Evolutionary conservation across 352 stramenopile species (phyloP), one percentile per base, ranked within the genome.

Genomic region (Peronospora destructor): DNA sequence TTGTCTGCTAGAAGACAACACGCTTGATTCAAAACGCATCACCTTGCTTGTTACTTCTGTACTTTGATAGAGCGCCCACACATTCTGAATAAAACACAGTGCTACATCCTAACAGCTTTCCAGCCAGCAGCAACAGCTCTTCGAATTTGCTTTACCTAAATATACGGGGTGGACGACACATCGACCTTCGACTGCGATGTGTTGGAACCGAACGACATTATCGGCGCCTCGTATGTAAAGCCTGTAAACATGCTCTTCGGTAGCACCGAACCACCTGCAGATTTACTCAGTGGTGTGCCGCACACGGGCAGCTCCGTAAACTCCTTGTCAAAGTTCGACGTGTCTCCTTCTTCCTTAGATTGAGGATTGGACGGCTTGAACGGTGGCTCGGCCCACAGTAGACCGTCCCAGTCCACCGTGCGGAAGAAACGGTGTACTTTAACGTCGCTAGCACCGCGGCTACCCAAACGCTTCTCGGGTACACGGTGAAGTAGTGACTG

Each of bases 271-370:
- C 75, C 68, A 8, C 64, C 61, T 13, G 62, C 71, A 36, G 76
- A 84, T 61, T 80, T 83, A 53, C 82, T 93, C 53, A 91, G 53
- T 23, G 79, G 79, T 40, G 79, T 93, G 54, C 76, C 77, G 17
- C 64, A 86, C 48, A 93, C 79, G 1, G 85, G 85, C 54, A 94
- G 59, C 49, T 91, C 76, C 12, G 85, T 95, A 59, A 95, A 95
- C 58, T 94, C 80, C 49, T 72, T 79, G 65, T 95, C 85, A 45
- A 95, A 95, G 67, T 95, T 95, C 39, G 77, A 90, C 45, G 80
- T 93, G 53, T 94, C 82, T 28, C 77, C 82, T 34, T 84, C 75
- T 59, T 92, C 82, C 56, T 92, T 92, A 8, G 81, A 85, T 61
- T 89, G 76, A 13, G 78, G 78, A 45, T 88, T 67, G 21, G 78